phyloP scores from a whole-genome alignment of 2,329 filamentous ascomycete genomes.

The Raffaelea arxii region DNA sequence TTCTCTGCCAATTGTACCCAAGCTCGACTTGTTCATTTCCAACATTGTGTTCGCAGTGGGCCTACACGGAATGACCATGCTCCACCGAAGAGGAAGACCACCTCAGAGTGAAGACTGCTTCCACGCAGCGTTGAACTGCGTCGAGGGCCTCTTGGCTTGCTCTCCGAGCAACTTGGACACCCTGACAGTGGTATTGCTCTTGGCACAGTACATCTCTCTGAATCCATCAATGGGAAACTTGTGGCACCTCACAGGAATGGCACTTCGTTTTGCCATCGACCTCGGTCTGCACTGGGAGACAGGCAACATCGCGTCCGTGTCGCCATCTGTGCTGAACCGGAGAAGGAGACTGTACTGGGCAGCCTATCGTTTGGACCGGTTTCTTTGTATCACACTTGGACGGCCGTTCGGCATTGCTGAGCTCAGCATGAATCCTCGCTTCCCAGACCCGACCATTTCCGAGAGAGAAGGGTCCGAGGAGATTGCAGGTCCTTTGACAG shows the following conservation, averaged over 20 bases:
- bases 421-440: constrained; percentile 15
- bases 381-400: constrained; percentile 19
- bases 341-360: constrained; percentile 18
- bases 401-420: constrained; percentile 20
- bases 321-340: constrained; percentile 14
- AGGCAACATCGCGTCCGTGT: constrained; percentile 7
- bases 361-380: constrained; percentile 18
- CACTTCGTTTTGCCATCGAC: constrained; percentile 22
- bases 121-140: constrained; percentile 18
- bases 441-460: constrained; percentile 14
- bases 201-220: constrained; percentile 22
- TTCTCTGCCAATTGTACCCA: constrained; percentile 7
- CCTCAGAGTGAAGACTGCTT: constrained; percentile 25
- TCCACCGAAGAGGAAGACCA: constrained; percentile 15
- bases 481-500: too few species aligned
- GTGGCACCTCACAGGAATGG: constrained; percentile 24
- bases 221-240: constrained; percentile 21
- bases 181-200: constrained; percentile 19
- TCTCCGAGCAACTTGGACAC: constrained; percentile 22
- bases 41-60: constrained; percentile 24
- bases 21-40: constrained; percentile 19
- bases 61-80: constrained; percentile 17
- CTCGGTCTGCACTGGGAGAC: constrained; percentile 23
- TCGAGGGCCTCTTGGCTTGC: constrained; percentile 21
- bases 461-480: constrained; percentile 14